These are phyloP conservation scores for Cenococcum geophilum DNA, from an alignment of 495 filamentous ascomycete species.

Conservation along the genomic window DNA sequence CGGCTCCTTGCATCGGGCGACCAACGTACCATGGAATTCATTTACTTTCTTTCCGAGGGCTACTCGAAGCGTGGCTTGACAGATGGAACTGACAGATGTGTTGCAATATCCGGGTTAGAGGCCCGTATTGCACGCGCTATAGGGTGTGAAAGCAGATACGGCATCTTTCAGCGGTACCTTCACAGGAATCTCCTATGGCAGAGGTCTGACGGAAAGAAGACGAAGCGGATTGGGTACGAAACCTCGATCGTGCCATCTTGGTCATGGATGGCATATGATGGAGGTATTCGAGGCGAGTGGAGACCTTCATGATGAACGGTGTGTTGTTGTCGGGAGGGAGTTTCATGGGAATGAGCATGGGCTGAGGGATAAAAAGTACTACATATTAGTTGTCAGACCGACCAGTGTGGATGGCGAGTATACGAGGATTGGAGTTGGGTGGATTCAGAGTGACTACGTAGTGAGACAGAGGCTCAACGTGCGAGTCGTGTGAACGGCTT, in stretches of 20 bases:
- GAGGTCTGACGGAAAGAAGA: no score
- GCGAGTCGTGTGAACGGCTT: background rate
- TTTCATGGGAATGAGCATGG: background rate
- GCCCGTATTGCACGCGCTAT: slow-evolving; percentile 7
- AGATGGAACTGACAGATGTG: slow-evolving; percentile 8
- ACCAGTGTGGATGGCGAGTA: slow-evolving; percentile 1
- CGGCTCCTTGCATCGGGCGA: no score
- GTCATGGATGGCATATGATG: no score
- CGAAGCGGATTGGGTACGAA: slow-evolving; percentile 9
- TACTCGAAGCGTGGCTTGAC: slow-evolving; percentile 7
- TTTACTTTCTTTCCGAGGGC: no score
- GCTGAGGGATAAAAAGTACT: background rate
- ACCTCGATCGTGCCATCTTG: slow-evolving; percentile 6
- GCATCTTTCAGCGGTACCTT: slow-evolving; percentile 11
- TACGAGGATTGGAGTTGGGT: background rate
- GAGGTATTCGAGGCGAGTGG: background rate
- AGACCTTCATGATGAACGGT: background rate
- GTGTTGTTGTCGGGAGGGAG: slow-evolving; percentile 3
- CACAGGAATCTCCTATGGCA: no score
- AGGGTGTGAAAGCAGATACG: slow-evolving; percentile 8
- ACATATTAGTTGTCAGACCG: no score
- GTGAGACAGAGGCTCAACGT: no score
- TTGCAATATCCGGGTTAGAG: slow-evolving; percentile 17
- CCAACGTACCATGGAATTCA: no score
- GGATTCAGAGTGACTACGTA: no score